Base-by-base conservation (phyloP, 164 flowering plant genomes). In the Aristolochia contorta region DNA sequence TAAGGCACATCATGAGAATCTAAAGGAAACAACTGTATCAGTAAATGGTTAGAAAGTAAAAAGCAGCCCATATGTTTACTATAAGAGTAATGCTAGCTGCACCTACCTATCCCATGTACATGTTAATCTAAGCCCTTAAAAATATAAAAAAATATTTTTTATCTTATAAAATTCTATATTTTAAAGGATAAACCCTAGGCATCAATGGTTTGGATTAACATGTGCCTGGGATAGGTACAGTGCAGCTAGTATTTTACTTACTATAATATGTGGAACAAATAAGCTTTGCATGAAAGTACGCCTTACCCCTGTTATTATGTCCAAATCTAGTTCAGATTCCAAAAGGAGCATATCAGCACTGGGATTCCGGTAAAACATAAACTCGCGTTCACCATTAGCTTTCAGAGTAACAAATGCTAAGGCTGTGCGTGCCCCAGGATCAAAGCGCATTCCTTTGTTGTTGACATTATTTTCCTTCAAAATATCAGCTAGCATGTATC, bases 351-450 rank as follows among this genome's bases (percentile, higher is more conserved):
- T 93, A 78, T 93, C 97, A 45, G 99, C 99, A 80, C 97, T 93
- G n/a, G 99, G 99, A 60, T 93, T 93, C 24, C 99, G 86, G 53
- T 85, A 93, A 71, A 93, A 93, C 99, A 93, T 93, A 80, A 93
- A 93, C 48, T 93, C 96, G 10, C 99, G 94, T 61, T 93, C 97
- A 58, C 99, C 99, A 74, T 82, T 90, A 23, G 71, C 74, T 65
- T 72, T 83, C 68, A 93, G 62, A 14, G 97, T 93, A 33, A 93
- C 99, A 74, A 93, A 93, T 57, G 99, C 99, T 65, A 93, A 79
- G 68, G 97, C 99, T 59, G 99, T 93, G 57, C 99, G 78, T 25
- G 99, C 99, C 71, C 95, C 95, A 59, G 91, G 82, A 71, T 93
- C 99, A 78, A 93, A 93, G 25, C 92, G 83, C 91, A 90, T 74